These are phyloP conservation scores for Diaporthe velutina DNA, from an alignment of 2,329 filamentous ascomycete species.

Conservation along the genomic window DNA sequence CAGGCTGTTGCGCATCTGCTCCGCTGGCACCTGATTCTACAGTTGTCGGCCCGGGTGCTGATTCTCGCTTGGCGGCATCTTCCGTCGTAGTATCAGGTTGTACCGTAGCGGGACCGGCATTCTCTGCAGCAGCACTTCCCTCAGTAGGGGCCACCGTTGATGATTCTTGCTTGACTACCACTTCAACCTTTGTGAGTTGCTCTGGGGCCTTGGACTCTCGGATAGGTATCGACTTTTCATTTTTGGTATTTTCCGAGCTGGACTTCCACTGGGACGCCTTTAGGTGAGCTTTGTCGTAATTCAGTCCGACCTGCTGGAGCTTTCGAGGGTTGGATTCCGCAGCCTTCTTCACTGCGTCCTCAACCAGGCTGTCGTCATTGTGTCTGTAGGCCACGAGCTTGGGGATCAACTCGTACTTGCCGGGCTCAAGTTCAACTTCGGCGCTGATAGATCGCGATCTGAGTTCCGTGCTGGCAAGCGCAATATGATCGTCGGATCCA, in stretches of 20 bases:
- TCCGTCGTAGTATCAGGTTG: not conserved
- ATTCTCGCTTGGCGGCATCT: not conserved
- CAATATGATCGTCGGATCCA: constrained; percentile 41
- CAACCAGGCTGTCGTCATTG: constrained; percentile 61
- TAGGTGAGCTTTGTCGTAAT: constrained; percentile 72
- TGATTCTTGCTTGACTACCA: not conserved
- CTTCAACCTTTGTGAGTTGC: constrained; percentile 43
- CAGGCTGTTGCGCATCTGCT: not conserved
- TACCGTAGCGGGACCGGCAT: not conserved
- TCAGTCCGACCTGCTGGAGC: constrained; percentile 70
- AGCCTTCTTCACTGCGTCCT: constrained; percentile 69
- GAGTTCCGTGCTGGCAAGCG: constrained; percentile 41
- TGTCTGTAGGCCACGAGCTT: constrained; percentile 72
- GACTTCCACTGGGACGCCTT: constrained; percentile 61
- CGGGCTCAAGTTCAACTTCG: constrained; percentile 78
- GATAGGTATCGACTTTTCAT: constrained; percentile 50
- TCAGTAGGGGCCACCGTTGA: not conserved
- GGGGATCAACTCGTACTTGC: constrained; percentile 76
- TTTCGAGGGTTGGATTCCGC: constrained; percentile 69
- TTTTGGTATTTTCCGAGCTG: constrained; percentile 48
- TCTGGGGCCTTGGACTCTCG: constrained; percentile 43
- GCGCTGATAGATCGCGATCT: constrained; percentile 76
- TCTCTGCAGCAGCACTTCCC: not conserved
- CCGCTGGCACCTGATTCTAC: too few species aligned
- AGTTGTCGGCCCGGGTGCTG: not conserved